Percentiles rank a stretch among this genome's conserved stretches.
Conservation (phyloP, 2,329 filamentous ascomycete species). For the Arthrobotrys sphaeroides region DNA sequence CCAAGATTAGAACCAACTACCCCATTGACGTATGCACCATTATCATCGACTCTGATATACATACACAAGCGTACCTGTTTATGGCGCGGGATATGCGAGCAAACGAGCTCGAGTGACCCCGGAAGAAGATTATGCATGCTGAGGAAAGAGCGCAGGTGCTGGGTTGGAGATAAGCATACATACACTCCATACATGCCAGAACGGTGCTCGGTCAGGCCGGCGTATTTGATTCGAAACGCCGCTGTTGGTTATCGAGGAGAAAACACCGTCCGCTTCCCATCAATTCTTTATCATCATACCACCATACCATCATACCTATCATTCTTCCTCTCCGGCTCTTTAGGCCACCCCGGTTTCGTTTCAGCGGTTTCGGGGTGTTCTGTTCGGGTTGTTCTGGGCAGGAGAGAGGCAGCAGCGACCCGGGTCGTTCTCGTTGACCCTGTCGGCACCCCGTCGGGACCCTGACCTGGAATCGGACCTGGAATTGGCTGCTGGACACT, state of each 20-base stretch:
- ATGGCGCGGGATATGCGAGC: background rate
- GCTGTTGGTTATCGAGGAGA: background rate
- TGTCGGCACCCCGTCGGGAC: background rate
- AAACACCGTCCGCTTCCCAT: too few species aligned
- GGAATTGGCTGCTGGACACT: background rate
- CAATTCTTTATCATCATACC: too few species aligned
- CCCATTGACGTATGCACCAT: constrained; percentile 3
- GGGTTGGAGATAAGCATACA: constrained; percentile 43
- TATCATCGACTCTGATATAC: constrained; percentile 9
- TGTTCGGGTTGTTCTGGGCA: constrained; percentile 11
- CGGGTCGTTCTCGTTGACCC: constrained; percentile 44
- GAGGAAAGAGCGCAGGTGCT: constrained; percentile 27
- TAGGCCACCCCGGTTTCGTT: background rate
- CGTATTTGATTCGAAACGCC: background rate
- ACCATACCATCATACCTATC: background rate
- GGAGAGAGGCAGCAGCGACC: constrained; percentile 2
- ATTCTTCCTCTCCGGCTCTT: background rate
- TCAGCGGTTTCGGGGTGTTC: background rate
- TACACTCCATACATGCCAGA: background rate
- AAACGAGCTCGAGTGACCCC: constrained; percentile 17
- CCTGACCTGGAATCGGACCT: background rate
- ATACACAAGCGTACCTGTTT: background rate
- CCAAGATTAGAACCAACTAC: background rate
- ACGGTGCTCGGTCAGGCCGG: too few species aligned
- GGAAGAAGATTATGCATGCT: constrained; percentile 25